Conservation (phyloP, 108 stramenopile genomes). For the Aurantiochytrium sp. region DNA sequence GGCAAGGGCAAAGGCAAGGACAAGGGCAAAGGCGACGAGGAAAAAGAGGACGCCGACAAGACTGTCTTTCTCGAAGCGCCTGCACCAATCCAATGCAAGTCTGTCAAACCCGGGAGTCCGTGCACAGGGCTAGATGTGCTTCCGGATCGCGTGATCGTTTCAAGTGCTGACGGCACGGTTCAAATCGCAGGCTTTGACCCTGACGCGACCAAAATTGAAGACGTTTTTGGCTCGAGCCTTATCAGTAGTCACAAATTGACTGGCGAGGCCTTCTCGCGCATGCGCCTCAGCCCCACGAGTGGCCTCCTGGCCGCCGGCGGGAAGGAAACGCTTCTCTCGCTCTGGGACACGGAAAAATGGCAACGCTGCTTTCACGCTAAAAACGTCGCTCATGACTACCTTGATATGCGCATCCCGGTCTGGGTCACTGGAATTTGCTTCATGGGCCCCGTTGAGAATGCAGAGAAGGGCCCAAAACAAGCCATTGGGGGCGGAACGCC, state of each 20-base stretch:
- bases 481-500: background rate
- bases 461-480: background rate
- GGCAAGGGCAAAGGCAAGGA: no score
- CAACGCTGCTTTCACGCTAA: background rate
- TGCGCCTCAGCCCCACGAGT: background rate
- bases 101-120: background rate
- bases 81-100: background rate
- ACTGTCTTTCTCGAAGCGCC: background rate
- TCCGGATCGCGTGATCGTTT: background rate
- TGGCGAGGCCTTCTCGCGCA: background rate
- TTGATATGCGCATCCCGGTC: background rate
- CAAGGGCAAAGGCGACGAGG: no score
- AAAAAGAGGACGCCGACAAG: no score
- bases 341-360: background rate
- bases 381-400: background rate
- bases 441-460: background rate
- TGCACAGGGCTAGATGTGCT: background rate
- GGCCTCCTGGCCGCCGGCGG: background rate
- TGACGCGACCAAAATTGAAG: background rate
- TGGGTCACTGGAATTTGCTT: conserved; percentile 17
- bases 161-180: background rate
- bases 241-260: background rate
- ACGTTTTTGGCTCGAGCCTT: background rate
- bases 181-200: background rate
- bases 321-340: background rate